Evolutionary conservation across 352 stramenopile genomes (phyloP), one percentile per base, ranked within the genome.

Genomic region (Blastocystis sp.): DNA sequence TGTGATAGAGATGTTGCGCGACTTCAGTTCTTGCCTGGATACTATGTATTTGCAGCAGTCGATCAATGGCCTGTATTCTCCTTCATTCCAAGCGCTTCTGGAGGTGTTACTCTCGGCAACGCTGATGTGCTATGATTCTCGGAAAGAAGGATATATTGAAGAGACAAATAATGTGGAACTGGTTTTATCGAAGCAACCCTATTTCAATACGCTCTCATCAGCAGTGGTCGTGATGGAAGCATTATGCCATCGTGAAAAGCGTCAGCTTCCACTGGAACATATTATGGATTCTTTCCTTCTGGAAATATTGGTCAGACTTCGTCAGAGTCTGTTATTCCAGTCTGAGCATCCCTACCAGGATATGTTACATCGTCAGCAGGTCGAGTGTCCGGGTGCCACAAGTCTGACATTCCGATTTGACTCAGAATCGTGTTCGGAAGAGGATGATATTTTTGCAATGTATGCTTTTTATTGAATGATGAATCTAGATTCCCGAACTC

Each of bases 401-500:
- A 41, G 30, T 3, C 18, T 89, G n/a, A 89, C 66, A 9, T n/a
- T 89, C 43, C 78, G 78, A 30, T 89, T 89, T 43, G 78, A 89
- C 24, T 16, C 30, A 2, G 78, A 89, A 18, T 65, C 43, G 26
- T 89, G 78, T 47, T 89, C 78, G 20, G 78, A 73, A 24, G 78
- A 89, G 24, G 78, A 89, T 43, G 78, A 89, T 65, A 62, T 79
- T n/a, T 89, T 89, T 55, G 78, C 78, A 16, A 45, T 89, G 78
- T 73, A 73, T 73, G 41, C 41, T n/a, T 13, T 73, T 13, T 26
- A 20, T 73, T 59, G 50, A 59, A 13, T 13, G 11, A n/a, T 59
- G 50, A n/a, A 59, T 59, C 11, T 59, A 59, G 50, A 59, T 85
- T 85, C 73, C 73, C 73, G n/a, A 85, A 68, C 56, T 16, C 34